phyloP scores from a whole-genome alignment of 1,284 basidiomycete genomes.

The Trichosporon ovoides region DNA sequence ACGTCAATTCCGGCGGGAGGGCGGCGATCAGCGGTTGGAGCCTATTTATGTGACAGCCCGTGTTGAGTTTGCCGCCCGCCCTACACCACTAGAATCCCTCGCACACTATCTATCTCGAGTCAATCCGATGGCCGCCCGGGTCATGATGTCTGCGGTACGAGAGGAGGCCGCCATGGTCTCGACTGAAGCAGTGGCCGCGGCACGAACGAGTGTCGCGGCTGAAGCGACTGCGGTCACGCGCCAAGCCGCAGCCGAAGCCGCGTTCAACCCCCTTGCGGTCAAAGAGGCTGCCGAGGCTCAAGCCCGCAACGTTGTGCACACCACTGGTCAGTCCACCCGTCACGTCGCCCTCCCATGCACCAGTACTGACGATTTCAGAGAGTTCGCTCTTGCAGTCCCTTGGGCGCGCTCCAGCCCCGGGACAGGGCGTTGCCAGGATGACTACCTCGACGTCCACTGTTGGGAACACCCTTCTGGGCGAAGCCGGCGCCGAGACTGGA shows the following conservation, averaged over 20 bases:
- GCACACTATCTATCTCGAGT: background rate
- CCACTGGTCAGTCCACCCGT: constrained; percentile 11
- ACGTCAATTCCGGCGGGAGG: background rate
- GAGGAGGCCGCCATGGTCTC: constrained; percentile 33
- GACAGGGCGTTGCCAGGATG: background rate
- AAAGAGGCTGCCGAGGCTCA: constrained; percentile 34
- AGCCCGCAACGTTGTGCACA: constrained; percentile 24
- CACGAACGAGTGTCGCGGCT: constrained; percentile 23
- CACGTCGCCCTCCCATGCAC: background rate
- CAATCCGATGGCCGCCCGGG: constrained; percentile 18
- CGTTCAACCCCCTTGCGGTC: constrained; percentile 34
- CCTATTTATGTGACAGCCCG: background rate
- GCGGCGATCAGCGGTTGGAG: background rate
- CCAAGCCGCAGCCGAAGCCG: constrained; percentile 20
- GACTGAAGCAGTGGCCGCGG: constrained; percentile 12
- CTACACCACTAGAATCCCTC: background rate
- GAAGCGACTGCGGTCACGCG: constrained; percentile 28
- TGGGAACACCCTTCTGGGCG: background rate
- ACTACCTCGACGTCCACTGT: constrained; percentile 12
- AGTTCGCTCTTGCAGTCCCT: constrained; percentile 1
- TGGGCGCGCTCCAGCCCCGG: constrained; percentile 1
- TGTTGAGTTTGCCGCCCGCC: background rate
- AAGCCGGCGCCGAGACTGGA: constrained; percentile 8
- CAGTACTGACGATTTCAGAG: background rate
- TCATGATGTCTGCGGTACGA: constrained; percentile 36